Base-by-base conservation (phyloP, 2,329 filamentous ascomycete genomes). In the Exophiala bonariae region DNA sequence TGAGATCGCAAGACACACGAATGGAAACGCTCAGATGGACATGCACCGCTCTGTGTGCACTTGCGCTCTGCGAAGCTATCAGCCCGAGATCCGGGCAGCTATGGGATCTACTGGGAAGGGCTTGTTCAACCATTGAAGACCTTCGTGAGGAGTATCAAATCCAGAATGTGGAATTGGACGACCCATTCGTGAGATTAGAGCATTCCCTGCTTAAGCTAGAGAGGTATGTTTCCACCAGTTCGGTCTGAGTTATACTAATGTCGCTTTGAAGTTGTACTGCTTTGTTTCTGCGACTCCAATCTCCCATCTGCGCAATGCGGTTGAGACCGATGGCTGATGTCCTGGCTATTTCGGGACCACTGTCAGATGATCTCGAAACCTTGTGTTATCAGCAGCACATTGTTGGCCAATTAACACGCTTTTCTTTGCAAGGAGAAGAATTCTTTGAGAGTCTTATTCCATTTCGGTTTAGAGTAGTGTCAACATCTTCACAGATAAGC, bases 21-120 rank as follows among this genome's bases (percentile, higher is more conserved):
- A 8, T 34, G 19, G 32, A 8, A 4, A 8, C 40, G 26, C 38
- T 23, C 11, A 41, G 31, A 36, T 50, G 36, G 41, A 32, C 36
- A 6, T 50, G 36, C 18, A 45, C 47, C 13, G 47, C 47, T 17
- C 23, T 50, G 26, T 46, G 47, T 41, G 47, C 41, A 6, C 47
- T 50, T 26, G 41, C 47, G 9, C 23, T 50, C 19, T 45, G 37
- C 18, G 47, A 50, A 18, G 13, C 45, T 16, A 50, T 50, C 36
- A 19, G 14, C 32, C 47, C 47, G 17, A 18, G 9, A 4, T 50
- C 42, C 3, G 47, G 42, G 9, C 47, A 50, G 19, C 34, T 50
- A 9, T 50, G 47, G 47, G 42, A 46, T 31, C 32, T 50, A 9
- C 23, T 50, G 9, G 47, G 47, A 34, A 41, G 36, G 18, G 47